Base-by-base conservation (phyloP, 2,329 filamentous ascomycete species). In the Ceratocystis albifundus region DNA sequence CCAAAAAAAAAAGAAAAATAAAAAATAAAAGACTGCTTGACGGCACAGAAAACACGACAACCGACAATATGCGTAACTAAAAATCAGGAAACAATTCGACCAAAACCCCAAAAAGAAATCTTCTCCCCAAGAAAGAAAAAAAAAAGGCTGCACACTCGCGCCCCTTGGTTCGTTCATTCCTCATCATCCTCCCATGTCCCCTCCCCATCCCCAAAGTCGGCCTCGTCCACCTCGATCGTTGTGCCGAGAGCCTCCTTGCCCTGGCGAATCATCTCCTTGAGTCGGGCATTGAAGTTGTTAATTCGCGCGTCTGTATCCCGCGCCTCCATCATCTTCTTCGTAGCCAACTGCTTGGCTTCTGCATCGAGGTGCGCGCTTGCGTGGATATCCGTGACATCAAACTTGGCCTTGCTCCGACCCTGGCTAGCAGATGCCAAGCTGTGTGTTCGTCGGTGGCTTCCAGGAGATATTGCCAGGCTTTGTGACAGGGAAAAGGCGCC, bases 241-340 rank as follows among this genome's bases (percentile, higher is more conserved):
- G 88, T 88, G 1, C 87, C 92, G 20, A 99, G 76, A 1, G 94
- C 94, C 74, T 94, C 88, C 71, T 88, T 88, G 0, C 92, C 94
- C 75, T 97, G 88, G 1, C 86, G 82, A 65, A 99, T 95, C 88
- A 99, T 90, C 44, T 87, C 88, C 72, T 88, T 84, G 61, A 97
- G 78, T 71, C 88, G 85, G 61, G 84, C 81, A 73, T 94, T 95
- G 75, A 97, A 85, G 30, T 87, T 84, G 62, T 85, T 85, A 71
- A 97, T 88, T 64, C 88, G 86, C 55, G 86, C 84, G 71, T 97
- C 91, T 6, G 89, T 83, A 71, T 92, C 87, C 59, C 85, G 80
- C 71, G 96, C 90, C 67, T 89, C 88, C 63, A 84, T 83, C 28
- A 85, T 80, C 70, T 87, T 83, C 72, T 84, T 82, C n/a, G 86